Percentiles rank a stretch among this genome's conserved stretches.
phyloP scores from a whole-genome alignment of 2,329 filamentous ascomycete species.

The Colletotrichum noveboracense region DNA sequence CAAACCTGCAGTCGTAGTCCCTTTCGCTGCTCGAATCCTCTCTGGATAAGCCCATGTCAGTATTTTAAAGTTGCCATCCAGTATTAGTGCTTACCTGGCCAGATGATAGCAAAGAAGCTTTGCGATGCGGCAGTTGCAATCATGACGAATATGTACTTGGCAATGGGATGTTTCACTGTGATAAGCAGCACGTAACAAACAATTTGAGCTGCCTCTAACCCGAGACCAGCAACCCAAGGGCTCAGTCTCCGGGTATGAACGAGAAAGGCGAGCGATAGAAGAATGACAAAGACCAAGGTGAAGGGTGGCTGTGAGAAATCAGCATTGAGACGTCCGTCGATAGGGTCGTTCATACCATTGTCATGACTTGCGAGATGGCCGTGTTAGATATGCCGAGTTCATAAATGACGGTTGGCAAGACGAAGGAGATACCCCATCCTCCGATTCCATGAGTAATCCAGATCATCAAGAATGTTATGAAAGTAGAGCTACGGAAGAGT shows the following conservation, averaged over 20 bases:
- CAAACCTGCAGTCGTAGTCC: slow-evolving; percentile 41
- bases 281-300: slow-evolving; percentile 28
- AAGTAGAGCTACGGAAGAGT: slow-evolving; percentile 25
- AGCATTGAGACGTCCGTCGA: background rate
- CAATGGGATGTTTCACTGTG: slow-evolving; percentile 35
- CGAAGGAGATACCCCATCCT: slow-evolving; percentile 31
- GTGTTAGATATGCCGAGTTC: slow-evolving; percentile 31
- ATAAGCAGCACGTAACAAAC: slow-evolving; percentile 44
- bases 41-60: slow-evolving; percentile 24
- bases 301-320: slow-evolving; percentile 19
- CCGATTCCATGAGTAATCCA: slow-evolving; percentile 33
- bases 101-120: slow-evolving; percentile 43
- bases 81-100: slow-evolving; percentile 29
- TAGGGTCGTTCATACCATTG: slow-evolving; percentile 19
- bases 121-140: slow-evolving; percentile 42
- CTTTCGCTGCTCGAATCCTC: slow-evolving; percentile 40
- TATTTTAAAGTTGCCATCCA: too few relatives aligned
- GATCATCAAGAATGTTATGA: slow-evolving; percentile 28
- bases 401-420: slow-evolving; percentile 31
- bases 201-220: slow-evolving; percentile 36
- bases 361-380: slow-evolving; percentile 32
- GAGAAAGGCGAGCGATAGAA: slow-evolving; percentile 26
- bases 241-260: slow-evolving; percentile 26
- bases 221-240: slow-evolving; percentile 27
- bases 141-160: slow-evolving; percentile 42